Conservation (phyloP, 2,329 filamentous ascomycete genomes). For the Exophiala oligosperma region DNA sequence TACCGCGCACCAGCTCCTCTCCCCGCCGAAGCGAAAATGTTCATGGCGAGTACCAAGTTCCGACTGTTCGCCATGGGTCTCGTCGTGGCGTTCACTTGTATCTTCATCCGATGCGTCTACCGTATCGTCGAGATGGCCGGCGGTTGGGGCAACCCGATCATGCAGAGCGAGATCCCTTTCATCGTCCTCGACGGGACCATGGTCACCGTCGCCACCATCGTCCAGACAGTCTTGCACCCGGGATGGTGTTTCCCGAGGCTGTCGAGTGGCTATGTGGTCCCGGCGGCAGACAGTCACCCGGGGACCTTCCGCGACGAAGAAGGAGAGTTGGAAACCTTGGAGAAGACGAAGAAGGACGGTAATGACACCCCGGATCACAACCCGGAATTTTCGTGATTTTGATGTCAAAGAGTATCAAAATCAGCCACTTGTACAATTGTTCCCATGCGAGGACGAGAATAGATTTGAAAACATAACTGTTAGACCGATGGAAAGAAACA, state of each 20-base stretch:
- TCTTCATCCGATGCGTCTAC: constrained; percentile 50
- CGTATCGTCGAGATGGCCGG: constrained; percentile 51
- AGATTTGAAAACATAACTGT: not conserved
- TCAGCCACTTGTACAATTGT: too few species aligned
- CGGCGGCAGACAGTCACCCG: not conserved
- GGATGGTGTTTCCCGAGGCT: constrained; percentile 26
- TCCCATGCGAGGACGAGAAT: not conserved
- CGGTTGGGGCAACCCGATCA: constrained; percentile 48
- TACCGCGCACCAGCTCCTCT: constrained; percentile 19
- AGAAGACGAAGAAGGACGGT: not conserved
- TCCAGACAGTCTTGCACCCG: constrained; percentile 25
- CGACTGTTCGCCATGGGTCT: constrained; percentile 17
- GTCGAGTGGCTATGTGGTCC: constrained; percentile 12
- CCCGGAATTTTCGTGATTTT: not conserved
- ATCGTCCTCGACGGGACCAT: constrained; percentile 50
- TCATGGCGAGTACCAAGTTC: constrained; percentile 17
- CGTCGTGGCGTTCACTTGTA: constrained; percentile 39
- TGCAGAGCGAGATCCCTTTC: constrained; percentile 50
- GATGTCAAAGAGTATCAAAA: too few species aligned
- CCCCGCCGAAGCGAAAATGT: constrained; percentile 8
- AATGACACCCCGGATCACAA: not conserved
- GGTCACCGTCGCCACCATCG: constrained; percentile 20
- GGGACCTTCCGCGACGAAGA: not conserved
- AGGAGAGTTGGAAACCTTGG: not conserved
- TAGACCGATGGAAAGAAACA: too few species aligned